Evolutionary conservation across 2,329 filamentous ascomycete genomes (phyloP).

Genomic region (Aspergillus nomiae): DNA sequence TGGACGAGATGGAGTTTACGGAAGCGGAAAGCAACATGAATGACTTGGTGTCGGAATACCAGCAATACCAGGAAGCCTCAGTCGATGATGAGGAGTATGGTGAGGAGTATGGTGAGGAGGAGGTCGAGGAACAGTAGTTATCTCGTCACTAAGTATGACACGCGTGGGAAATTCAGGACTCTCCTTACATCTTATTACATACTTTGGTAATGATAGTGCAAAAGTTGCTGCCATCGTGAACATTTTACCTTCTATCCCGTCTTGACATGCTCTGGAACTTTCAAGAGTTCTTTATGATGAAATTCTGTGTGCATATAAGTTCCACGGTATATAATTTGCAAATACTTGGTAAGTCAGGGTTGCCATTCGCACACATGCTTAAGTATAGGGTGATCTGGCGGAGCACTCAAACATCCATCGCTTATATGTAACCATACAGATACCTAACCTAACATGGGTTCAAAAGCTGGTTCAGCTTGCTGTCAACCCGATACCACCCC

Average conservation of each 20-base stretch:
- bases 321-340: background rate
- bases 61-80: slow-evolving; percentile 99
- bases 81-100: slow-evolving; percentile 91
- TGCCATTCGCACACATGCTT: background rate
- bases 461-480: background rate
- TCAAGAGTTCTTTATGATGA: background rate
- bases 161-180: background rate
- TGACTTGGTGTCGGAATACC: slow-evolving; percentile 98
- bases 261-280: background rate
- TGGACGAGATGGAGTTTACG: slow-evolving; percentile 99
- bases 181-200: background rate
- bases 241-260: background rate
- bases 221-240: background rate
- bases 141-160: background rate
- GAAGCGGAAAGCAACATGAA: slow-evolving; percentile 99
- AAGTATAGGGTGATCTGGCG: background rate
- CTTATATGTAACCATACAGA: background rate
- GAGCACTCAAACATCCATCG: background rate
- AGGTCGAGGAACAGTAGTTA: background rate
- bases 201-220: background rate
- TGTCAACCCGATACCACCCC: background rate
- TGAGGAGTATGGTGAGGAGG: slow-evolving; percentile 62
- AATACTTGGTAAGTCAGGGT: background rate
- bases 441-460: background rate
- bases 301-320: background rate